These are phyloP conservation scores for Rhodomyrtus psidioides DNA, from an alignment of 441 rosid genomes.

Conservation along the genomic window DNA sequence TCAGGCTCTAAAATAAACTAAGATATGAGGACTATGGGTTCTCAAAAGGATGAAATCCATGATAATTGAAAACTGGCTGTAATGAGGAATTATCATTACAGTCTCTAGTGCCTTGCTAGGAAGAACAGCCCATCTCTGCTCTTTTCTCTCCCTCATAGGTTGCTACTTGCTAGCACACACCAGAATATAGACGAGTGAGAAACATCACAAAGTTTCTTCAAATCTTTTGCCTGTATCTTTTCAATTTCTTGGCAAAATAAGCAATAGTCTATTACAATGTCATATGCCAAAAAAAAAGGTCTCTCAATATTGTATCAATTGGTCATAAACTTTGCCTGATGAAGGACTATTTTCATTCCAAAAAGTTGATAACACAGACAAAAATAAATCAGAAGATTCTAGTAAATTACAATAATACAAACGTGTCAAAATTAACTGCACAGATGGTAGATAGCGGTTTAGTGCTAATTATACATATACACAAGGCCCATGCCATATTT, in stretches of 20 bases:
- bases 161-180: not conserved
- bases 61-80: not conserved
- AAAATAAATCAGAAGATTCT: not conserved
- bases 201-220: not conserved
- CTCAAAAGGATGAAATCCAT: not conserved
- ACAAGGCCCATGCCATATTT: not conserved
- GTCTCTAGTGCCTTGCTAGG: not conserved
- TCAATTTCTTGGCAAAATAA: not conserved
- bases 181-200: not conserved
- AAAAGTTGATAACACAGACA: not conserved
- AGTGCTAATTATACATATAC: not conserved
- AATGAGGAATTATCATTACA: not conserved
- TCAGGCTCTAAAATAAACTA: not conserved
- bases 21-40: not conserved
- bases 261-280: not conserved
- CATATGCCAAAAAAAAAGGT: not conserved
- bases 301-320: not conserved
- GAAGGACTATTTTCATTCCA: not conserved
- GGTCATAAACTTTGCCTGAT: not conserved
- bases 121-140: not conserved
- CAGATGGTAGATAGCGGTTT: not conserved
- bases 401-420: not conserved
- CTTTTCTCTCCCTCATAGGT: not conserved
- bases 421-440: not conserved
- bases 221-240: not conserved